Base-by-base conservation (phyloP, 768 basidiomycete species). In the Ramaria sp. region DNA sequence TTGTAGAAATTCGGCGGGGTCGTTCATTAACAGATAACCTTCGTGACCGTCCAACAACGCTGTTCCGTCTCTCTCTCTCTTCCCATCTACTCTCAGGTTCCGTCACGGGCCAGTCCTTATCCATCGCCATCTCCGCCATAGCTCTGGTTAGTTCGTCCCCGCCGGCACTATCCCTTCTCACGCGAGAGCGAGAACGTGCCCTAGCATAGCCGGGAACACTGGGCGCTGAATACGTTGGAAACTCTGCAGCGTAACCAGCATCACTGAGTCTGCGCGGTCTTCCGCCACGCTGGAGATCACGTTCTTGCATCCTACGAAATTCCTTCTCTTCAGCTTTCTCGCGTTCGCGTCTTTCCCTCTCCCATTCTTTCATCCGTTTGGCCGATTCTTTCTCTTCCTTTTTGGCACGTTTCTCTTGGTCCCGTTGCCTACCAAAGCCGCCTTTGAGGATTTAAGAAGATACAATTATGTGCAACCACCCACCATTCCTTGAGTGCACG, bases 381-480 rank as follows among this genome's bases (percentile, higher is more conserved):
- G 70, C 65, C 7, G 71, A 71, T 15, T 68, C 68, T 51, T 71
- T 75, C 58, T 73, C 73, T 60, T 82, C 81, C 58, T 77, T 75
- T 58, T 78, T 78, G 51, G 31, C 58, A 55, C 58, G 30, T 57
- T 49, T 50, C 20, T 78, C 75, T 46, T 78, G 77, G 7, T 75
- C 67, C 59, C 61, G 71, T 66, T 73, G 71, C 67, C 68, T 70
- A 57, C 13, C 71, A 71, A 54, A 27, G n/a, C 48, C n/a, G 7
- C n/a, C 1, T n/a, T 30, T 49, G 43, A 27, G 27, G 27, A 27
- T 27, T 27, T 27, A 9, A 54, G 3, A 39, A 22, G 13, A 24
- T 22, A 42, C 27, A 46, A 30, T 30, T 3, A 24, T 12, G 37
- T 9, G 30, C 34, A 15, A 48, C 42, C 12, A 22, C 33, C 55